Evolutionary conservation across 1,139 yeast genomes (phyloP).

Genomic region (Yamadazyma friedrichii): DNA sequence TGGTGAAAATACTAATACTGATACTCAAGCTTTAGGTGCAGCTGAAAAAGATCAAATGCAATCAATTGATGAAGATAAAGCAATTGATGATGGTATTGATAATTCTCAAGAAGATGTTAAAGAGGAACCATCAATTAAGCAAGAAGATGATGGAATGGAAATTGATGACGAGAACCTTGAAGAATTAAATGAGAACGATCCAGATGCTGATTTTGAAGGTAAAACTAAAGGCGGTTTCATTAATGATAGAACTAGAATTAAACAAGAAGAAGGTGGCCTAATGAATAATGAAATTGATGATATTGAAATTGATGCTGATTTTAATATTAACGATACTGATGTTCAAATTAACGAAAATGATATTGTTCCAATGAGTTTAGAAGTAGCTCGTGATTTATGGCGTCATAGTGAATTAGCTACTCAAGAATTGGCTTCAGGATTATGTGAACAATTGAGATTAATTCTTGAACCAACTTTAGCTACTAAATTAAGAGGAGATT

Average conservation of each 20-base stretch:
- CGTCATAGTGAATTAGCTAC: slow-evolving; percentile 77
- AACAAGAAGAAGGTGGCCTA: slow-evolving; percentile 28
- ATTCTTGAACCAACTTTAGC: slow-evolving; percentile 95
- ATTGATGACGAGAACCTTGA: slow-evolving; percentile 21
- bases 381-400: slow-evolving; percentile 80
- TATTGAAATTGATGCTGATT: slow-evolving; percentile 19
- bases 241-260: slow-evolving; percentile 42
- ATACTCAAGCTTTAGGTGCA: slow-evolving; percentile 91
- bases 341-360: slow-evolving; percentile 29
- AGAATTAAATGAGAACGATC: slow-evolving; percentile 24
- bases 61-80: slow-evolving; percentile 77
- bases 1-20: slow-evolving; percentile 71
- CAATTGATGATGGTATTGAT: slow-evolving; percentile 67
- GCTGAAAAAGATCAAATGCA: slow-evolving; percentile 82
- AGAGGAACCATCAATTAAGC: slow-evolving; percentile 20
- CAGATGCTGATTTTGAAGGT: slow-evolving; percentile 50
- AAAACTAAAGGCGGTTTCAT: slow-evolving; percentile 53
- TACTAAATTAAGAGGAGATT: slow-evolving; percentile 91
- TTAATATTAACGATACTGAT: slow-evolving; percentile 29
- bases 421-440: slow-evolving; percentile 79
- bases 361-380: slow-evolving; percentile 52
- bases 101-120: slow-evolving; percentile 9
- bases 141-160: slow-evolving; percentile 25
- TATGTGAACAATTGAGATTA: slow-evolving; percentile 89
- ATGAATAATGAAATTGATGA: slow-evolving; percentile 21